Evolutionary conservation across 1,284 basidiomycete species (phyloP).

Genomic region (Agaricales sp.): DNA sequence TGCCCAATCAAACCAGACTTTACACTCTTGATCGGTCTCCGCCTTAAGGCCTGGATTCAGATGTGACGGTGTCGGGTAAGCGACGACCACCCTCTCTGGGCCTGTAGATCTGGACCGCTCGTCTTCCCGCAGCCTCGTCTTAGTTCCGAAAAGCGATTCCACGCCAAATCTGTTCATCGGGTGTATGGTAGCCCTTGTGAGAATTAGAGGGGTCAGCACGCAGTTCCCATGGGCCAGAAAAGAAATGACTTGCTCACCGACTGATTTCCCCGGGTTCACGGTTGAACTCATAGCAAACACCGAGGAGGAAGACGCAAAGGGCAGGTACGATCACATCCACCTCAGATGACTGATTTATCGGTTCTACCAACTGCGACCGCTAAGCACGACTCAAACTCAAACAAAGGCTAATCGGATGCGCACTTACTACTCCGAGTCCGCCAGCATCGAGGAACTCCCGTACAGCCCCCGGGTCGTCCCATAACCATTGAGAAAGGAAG

Average conservation of each 20-base stretch:
- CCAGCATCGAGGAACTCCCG: constrained; percentile 86
- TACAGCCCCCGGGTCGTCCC: constrained; percentile 87
- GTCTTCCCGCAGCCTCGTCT: constrained; percentile 83
- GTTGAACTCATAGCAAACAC: constrained; percentile 92
- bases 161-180: constrained; percentile 78
- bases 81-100: constrained; percentile 62
- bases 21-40: constrained; percentile 55
- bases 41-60: constrained; percentile 25
- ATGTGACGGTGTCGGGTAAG: constrained; percentile 30
- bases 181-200: constrained; percentile 71
- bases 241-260: constrained; percentile 34
- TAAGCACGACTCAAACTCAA: background rate
- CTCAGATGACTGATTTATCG: constrained; percentile 85
- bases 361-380: constrained; percentile 73
- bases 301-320: constrained; percentile 86
- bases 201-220: too few relatives aligned
- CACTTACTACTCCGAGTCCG: constrained; percentile 79
- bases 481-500: constrained; percentile 87
- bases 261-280: constrained; percentile 88
- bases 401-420: constrained; percentile 1
- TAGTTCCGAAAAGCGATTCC: constrained; percentile 80
- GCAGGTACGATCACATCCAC: constrained; percentile 85
- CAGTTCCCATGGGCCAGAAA: background rate
- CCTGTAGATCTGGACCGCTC: constrained; percentile 83
- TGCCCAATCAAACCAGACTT: constrained; percentile 96